Evolutionary conservation across 2,329 filamentous ascomycete species (phyloP), one percentile per base, ranked within the genome.

Genomic region (Aspergillus udagawae): DNA sequence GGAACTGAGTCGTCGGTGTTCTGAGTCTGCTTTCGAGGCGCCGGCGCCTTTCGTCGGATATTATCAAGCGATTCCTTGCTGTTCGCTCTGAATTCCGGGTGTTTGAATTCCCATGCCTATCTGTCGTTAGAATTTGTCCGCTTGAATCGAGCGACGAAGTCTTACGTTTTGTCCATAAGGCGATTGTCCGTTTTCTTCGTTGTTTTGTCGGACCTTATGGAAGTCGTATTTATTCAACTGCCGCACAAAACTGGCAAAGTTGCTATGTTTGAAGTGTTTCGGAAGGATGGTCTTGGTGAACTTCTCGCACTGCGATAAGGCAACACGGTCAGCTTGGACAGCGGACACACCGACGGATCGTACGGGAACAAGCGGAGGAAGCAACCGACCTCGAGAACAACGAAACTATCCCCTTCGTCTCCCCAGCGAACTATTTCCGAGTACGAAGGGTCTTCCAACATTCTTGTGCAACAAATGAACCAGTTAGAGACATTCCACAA

Each of bases 261-360:
- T 97, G 83, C 91, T 96, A 77, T 97, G 94, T 77, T 99, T 99
- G 82, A 99, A 99, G 70, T 97, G 92, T 73, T 97, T 97, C 2
- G 94, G 94, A 17, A 99, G 85, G 67, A 99, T 96, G 42, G 90
- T 89, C 74, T 97, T 96, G 23, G 94, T 97, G 71, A 99, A 99
- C 75, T 96, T 96, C 74, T 97, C 93, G 75, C 95, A 96, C 93
- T 97, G 73, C 27, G 58, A 52, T 50, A 44, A n/a, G 56, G 21
- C 57, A 41, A 52, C 32, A 52, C 21, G 49, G 54, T 67, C 57
- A 70, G 67, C 51, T 45, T 42, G 45, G 56, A 54, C 27, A 53
- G 57, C 56, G 50, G 32, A 47, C 27, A 29, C 20, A 42, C 54
- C 23, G 53, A 41, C 48, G 49, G 44, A 41, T 9, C 20, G 14